Base-by-base conservation (phyloP, 2,329 filamentous ascomycete genomes). In the Hypoxylon rubiginosum region DNA sequence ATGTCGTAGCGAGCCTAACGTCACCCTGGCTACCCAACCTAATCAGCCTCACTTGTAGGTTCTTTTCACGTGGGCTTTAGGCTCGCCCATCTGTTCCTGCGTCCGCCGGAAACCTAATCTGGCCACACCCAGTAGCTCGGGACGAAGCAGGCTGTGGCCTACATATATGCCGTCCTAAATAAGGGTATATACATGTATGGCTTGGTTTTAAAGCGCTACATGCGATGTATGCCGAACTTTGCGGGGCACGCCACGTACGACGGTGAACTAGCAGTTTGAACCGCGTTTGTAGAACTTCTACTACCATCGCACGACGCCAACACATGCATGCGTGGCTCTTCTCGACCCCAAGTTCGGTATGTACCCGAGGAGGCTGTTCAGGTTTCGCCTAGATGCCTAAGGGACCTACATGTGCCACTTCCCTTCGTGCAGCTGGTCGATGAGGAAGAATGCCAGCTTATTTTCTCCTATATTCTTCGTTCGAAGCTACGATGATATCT, bases 51-150 rank as follows among this genome's bases (percentile, higher is more conserved):
- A 53, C 57, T 64, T 62, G 32, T 55, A 51, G 50, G 51, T 53
- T 62, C n/a, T 55, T 32, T 51, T 53, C 66, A 62, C 58, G 62
- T 68, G 65, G 66, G 55, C 50, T 57, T 46, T 56, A 56, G 65
- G 58, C 58, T 61, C 11, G 36, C 36, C 36, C 43, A 17, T 68
- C 51, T 57, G 66, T 68, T 62, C 66, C 66, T 68, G 66, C 66
- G 56, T 68, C 66, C 56, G 32, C 53, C 28, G 21, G 32, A 51
- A 68, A 58, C 62, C 58, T 52, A 65, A 67, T 62, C 61, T 9
- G 46, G n/a, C 24, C 62, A 32, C 6, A 51, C n/a, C 59, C 62
- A 52, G 55, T 52, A 36, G 39, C 30, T 53, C 41, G 58, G 66
- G 58, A 60, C 36, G 43, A 52, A 21, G 30, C 54, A 50, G 17